Evolutionary conservation across 139 green algal species (phyloP).

Genomic region (Coelastrella sp.): DNA sequence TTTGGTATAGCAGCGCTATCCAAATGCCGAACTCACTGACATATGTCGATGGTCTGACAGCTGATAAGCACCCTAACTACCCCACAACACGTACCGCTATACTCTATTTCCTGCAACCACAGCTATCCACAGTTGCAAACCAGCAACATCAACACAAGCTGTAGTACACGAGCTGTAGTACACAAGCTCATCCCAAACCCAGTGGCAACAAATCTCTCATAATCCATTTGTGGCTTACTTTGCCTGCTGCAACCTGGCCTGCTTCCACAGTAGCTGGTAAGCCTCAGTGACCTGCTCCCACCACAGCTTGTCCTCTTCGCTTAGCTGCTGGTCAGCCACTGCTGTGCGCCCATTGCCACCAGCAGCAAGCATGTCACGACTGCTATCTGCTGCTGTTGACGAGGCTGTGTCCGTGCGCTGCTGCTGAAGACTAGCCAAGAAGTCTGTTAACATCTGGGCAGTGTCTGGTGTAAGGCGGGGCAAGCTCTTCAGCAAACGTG

Average conservation of each 20-base stretch:
- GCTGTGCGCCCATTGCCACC: background rate
- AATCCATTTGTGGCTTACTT: background rate
- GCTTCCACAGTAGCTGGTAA: conserved; percentile 36
- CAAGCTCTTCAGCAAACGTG: conserved; percentile 16
- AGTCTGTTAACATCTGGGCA: background rate
- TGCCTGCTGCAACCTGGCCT: conserved; percentile 27
- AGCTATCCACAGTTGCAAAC: too few species aligned
- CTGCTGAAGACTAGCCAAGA: conserved; percentile 36
- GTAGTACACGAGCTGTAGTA: background rate
- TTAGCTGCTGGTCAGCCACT: background rate
- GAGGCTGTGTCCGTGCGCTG: background rate
- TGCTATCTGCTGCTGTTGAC: background rate
- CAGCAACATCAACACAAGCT: too few species aligned
- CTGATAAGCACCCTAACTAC: too few species aligned
- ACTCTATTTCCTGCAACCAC: too few species aligned
- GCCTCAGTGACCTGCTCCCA: conserved; percentile 22
- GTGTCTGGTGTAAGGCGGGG: background rate
- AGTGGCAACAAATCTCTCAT: background rate
- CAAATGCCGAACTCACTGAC: too few species aligned
- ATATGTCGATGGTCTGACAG: too few species aligned
- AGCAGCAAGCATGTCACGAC: background rate
- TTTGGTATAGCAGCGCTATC: too few species aligned
- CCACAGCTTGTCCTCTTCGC: conserved; percentile 29
- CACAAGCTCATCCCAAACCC: background rate
- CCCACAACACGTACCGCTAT: too few species aligned